Evolutionary conservation across 768 basidiomycete species (phyloP).

Genomic region (Strobilomyces echinocephalus): DNA sequence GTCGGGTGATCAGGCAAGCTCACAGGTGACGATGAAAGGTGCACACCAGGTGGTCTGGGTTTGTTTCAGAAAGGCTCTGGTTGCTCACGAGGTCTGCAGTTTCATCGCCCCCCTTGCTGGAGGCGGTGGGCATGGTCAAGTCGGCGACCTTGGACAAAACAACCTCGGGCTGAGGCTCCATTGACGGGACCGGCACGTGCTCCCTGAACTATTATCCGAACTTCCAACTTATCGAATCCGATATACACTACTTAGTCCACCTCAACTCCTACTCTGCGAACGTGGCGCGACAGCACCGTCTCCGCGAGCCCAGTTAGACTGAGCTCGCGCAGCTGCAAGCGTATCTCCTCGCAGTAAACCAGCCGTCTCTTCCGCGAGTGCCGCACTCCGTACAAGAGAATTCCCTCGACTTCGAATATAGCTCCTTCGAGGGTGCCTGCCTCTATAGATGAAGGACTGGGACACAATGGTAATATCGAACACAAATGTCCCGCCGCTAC

Average conservation of each 20-base stretch:
- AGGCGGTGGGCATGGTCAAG: constrained; percentile 16
- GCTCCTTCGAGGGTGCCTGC: constrained; percentile 35
- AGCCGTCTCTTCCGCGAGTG: constrained; percentile 44
- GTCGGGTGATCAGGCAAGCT: constrained; percentile 2
- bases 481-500: constrained; percentile 87
- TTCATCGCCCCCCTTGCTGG: constrained; percentile 15
- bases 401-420: constrained; percentile 24
- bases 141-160: not conserved
- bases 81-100: constrained; percentile 13
- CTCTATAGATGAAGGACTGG: constrained; percentile 78
- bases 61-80: constrained; percentile 28
- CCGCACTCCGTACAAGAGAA: constrained; percentile 24
- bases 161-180: not conserved
- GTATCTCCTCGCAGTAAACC: constrained; percentile 44
- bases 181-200: not conserved
- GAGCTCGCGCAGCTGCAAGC: constrained; percentile 26
- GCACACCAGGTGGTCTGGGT: constrained; percentile 44
- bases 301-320: constrained; percentile 22
- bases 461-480: constrained; percentile 91
- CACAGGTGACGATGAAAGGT: not conserved
- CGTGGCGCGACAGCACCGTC: constrained; percentile 20
- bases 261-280: constrained; percentile 38
- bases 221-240: not conserved
- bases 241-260: constrained; percentile 4
- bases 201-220: no score